Conservation (phyloP, 768 basidiomycete genomes). For the Phlebiopsis flavidoalba region DNA sequence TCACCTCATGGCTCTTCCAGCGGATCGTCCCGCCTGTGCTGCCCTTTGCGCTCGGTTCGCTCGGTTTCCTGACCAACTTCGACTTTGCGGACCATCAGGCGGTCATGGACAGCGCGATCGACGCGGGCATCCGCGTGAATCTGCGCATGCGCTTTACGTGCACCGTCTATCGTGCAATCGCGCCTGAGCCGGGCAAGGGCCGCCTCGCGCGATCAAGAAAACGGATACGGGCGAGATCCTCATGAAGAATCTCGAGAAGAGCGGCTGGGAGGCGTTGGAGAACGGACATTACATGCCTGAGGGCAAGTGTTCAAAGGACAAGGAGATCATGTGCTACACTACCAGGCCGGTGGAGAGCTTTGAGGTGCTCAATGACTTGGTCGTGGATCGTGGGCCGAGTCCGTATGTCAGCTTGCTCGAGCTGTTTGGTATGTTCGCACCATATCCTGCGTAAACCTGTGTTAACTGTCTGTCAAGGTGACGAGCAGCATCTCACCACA, state of each 20-base stretch:
- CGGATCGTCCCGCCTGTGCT: constrained; percentile 98
- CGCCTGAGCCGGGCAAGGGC: constrained; percentile 59
- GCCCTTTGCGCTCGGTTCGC: constrained; percentile 92
- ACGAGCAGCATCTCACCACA: constrained; percentile 98
- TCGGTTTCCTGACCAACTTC: constrained; percentile 97
- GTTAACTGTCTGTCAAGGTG: constrained; percentile 47
- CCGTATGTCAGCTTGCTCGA: constrained; percentile 96
- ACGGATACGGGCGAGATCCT: constrained; percentile 94
- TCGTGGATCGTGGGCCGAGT: constrained; percentile 96
- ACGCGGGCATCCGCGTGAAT: constrained; percentile 94
- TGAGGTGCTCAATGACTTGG: constrained; percentile 93
- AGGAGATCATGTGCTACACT: constrained; percentile 97
- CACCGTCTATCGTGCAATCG: constrained; percentile 91
- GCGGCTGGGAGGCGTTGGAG: constrained; percentile 96
- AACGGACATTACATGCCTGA: constrained; percentile 54
- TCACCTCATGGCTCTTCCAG: constrained; percentile 99
- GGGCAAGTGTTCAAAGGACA: constrained; percentile 60
- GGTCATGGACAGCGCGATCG: constrained; percentile 84
- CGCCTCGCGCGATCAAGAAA: constrained; percentile 83
- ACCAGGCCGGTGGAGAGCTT: constrained; percentile 94
- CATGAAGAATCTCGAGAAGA: constrained; percentile 87
- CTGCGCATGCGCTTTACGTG: constrained; percentile 99
- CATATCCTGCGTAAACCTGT: not conserved
- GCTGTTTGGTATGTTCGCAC: constrained; percentile 73
- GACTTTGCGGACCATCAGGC: constrained; percentile 83